Base-by-base conservation (phyloP, 1,284 basidiomycete species). In the Moesziomyces parantarcticus region DNA sequence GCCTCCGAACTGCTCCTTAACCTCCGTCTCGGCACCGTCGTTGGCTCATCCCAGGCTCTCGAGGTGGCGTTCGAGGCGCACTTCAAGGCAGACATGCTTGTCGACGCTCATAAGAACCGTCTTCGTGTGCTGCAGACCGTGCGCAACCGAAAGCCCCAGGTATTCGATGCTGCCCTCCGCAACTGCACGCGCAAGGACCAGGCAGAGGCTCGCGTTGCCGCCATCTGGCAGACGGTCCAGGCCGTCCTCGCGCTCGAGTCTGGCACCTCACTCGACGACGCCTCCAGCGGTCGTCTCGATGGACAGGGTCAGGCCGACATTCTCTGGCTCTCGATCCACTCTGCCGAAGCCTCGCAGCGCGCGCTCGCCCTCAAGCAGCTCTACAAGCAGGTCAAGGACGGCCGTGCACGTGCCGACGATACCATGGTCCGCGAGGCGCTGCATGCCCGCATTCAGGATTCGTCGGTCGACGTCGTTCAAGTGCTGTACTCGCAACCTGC, bases 311-410 rank as follows among this genome's bases (percentile, higher is more conserved):
- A 55, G 39, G 40, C 62, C 5, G 62, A 70, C 26, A 63, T 76
- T 11, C 58, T 78, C 18, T 82, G 77, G 77, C 75, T 82, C 46
- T 77, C 73, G 11, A 68, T 82, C 39, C 76, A 82, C 53, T 69
- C 71, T 22, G 60, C 73, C 22, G 76, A 79, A 26, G 55, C 66
- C 9, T 62, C 72, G 23, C 68, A 76, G 48, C 70, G 75, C 14
- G 51, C 52, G 3, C 52, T 79, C 11, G 70, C 80, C 0, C 66
- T 82, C 40, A 47, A 63, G 42, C 65, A 77, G 55, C 66, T 81
- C 5, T 46, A 74, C 32, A 50, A 52, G 40, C 66, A 75, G 13
- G 60, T 81, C 50, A 44, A 45, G 3, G 45, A 47, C 1, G 66
- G 61, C 9, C 50, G 61, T 9, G 55, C 74, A 10, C 50, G 58